Evolutionary conservation across 1,139 yeast species (phyloP).

Genomic region (Suhomyces bokatorum): DNA sequence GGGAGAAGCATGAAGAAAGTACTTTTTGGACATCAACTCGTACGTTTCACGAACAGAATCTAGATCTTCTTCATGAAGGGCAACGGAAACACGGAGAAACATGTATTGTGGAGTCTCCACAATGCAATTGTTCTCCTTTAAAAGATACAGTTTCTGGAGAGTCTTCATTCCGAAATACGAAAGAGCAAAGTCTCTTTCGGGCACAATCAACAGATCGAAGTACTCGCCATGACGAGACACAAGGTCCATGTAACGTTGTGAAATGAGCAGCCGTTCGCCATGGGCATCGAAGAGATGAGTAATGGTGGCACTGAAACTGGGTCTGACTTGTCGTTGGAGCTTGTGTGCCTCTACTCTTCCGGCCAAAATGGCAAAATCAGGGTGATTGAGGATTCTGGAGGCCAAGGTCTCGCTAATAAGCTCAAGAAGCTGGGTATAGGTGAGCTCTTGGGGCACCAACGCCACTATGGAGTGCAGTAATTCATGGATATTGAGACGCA

Average conservation of each 20-base stretch:
- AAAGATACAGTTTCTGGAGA: slow-evolving; percentile 47
- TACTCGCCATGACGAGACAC: slow-evolving; percentile 33
- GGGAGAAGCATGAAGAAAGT: slow-evolving; percentile 87
- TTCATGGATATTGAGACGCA: slow-evolving; percentile 23
- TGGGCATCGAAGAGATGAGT: not conserved
- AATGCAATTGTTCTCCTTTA: slow-evolving; percentile 33
- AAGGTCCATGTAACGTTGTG: slow-evolving; percentile 30
- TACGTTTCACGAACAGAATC: slow-evolving; percentile 48
- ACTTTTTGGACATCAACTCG: slow-evolving; percentile 75
- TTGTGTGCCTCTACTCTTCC: slow-evolving; percentile 43
- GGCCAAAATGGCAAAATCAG: slow-evolving; percentile 49
- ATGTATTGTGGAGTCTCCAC: slow-evolving; percentile 55
- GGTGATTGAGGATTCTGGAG: slow-evolving; percentile 44
- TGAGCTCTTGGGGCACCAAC: slow-evolving; percentile 37
- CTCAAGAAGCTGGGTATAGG: slow-evolving; percentile 34
- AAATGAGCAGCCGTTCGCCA: slow-evolving; percentile 18
- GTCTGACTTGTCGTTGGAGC: slow-evolving; percentile 30
- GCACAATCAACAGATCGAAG: slow-evolving; percentile 39
- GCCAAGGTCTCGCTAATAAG: slow-evolving; percentile 49
- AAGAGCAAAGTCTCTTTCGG: slow-evolving; percentile 41
- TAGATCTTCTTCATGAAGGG: slow-evolving; percentile 47
- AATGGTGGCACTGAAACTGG: slow-evolving; percentile 38
- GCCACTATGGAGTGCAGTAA: slow-evolving; percentile 23
- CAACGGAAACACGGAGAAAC: slow-evolving; percentile 54
- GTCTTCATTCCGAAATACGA: slow-evolving; percentile 58